Evolutionary conservation across 805 yeast species (phyloP), one percentile per base, ranked within the genome.

Genomic region (Metschnikowia santaceciliae): DNA sequence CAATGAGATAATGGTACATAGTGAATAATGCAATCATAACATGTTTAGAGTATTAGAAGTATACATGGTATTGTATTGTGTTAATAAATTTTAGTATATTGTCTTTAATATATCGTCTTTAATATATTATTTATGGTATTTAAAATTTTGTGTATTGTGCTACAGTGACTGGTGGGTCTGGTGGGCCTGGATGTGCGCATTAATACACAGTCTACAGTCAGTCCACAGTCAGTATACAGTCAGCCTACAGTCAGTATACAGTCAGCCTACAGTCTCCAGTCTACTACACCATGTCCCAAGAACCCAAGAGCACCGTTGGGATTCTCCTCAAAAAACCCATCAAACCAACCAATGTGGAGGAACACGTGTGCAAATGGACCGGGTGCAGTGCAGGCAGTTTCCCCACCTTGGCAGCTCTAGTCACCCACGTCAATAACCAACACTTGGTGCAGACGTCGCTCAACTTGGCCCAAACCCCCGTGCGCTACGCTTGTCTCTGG

Each of bases 401-500:
- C 49, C 51, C 55, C 5, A 53, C 59, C 26, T 50, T 68, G 30
- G 58, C 72, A 5, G 39, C 62, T 3, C 61, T 72, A 20, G 74
- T 69, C 13, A 56, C 61, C 32, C 76, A 72, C 52, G 59, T 70
- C 41, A 65, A 60, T 52, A 52, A 62, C 46, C 54, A 51, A n/a
- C 74, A 70, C 56, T 59, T 69, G 50, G 58, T 60, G 10, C 65
- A 57, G 22, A 53, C 64, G 13, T 62, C 57, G 40, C 39, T 53
- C 13, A 36, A 45, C n/a, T 37, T 58, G 19, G 61, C 65, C 32
- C 53, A 59, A 17, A 51, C 54, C 22, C 67, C 66, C 11, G 56
- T 61, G 5, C 70, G 77, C 46, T 79, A 80, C 55, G 62, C 74
- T 6, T 85, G 90, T 56, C 78, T 75, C 41, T 85, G 91, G 91